A percentile compares a stretch with the other conserved stretches of the same genome.
These are phyloP conservation scores for Boletellus emodensis DNA, from an alignment of 768 basidiomycete genomes.

Conservation along the genomic window DNA sequence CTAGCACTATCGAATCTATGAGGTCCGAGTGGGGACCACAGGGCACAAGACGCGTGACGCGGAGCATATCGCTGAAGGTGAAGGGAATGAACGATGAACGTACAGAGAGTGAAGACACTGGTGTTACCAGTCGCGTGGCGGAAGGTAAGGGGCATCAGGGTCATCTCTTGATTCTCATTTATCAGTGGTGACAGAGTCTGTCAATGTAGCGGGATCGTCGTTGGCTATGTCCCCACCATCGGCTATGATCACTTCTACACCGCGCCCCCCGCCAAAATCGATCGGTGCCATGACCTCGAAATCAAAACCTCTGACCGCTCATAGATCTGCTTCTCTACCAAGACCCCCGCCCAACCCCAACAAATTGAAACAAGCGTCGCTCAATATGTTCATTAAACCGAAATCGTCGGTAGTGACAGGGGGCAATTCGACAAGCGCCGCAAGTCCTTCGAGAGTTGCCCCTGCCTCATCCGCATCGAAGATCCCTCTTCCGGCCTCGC, in stretches of 20 bases:
- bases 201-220: not conserved
- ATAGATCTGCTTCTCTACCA: conserved; percentile 8
- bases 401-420: not conserved
- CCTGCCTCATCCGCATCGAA: conserved; percentile 26
- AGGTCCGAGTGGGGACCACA: conserved; percentile 15
- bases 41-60: conserved; percentile 22
- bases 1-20: conserved; percentile 7
- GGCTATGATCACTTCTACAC: not conserved
- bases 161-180: not conserved
- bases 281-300: not conserved
- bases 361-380: conserved; percentile 26
- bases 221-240: conserved; percentile 2
- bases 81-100: conserved; percentile 4
- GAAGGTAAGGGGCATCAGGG: conserved; percentile 1
- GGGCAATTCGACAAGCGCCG: conserved; percentile 4
- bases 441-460: conserved; percentile 5
- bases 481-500: conserved; percentile 24
- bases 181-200: conserved; percentile 2
- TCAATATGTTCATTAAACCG: conserved; percentile 19
- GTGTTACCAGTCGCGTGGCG: not conserved
- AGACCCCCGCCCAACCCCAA: conserved; percentile 9
- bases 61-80: conserved; percentile 28
- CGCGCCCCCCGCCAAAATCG: conserved; percentile 6
- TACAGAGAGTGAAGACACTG: not conserved
- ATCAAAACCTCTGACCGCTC: not conserved